These are phyloP conservation scores for Aristolochia fimbriata DNA, from an alignment of 164 flowering plant genomes.

Conservation along the genomic window DNA sequence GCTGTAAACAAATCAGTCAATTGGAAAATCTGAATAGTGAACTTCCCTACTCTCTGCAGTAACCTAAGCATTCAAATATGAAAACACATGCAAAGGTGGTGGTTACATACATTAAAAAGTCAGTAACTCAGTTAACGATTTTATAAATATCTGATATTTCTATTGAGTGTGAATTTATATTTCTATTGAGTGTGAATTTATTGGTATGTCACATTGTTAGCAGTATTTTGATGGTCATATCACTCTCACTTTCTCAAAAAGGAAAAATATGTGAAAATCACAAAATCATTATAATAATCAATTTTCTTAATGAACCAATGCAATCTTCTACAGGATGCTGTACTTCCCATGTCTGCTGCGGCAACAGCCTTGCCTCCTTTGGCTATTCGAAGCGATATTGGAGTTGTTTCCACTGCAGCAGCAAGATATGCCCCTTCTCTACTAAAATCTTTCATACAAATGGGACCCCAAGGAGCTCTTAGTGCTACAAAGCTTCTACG, in stretches of 20 bases:
- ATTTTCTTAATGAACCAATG: neutral
- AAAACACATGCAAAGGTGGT: neutral
- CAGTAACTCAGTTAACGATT: too few relatives aligned
- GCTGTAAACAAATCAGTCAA: too few relatives aligned
- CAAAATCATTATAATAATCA: too few relatives aligned
- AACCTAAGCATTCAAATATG: neutral
- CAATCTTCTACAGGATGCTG: conserved; percentile 53
- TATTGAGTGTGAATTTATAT: too few relatives aligned
- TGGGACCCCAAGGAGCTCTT: conserved; percentile 93
- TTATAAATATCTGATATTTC: too few relatives aligned
- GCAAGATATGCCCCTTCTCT: conserved; percentile 88
- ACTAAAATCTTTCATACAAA: conserved; percentile 64
- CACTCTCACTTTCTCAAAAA: conserved; percentile 2
- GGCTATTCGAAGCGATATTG: conserved; percentile 82
- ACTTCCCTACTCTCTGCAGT: neutral
- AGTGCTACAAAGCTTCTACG: conserved; percentile 90
- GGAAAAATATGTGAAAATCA: too few relatives aligned
- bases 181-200: too few relatives aligned
- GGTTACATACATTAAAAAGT: neutral
- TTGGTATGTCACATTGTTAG: too few relatives aligned
- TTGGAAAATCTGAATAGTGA: too few relatives aligned
- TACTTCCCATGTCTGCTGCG: conserved; percentile 83
- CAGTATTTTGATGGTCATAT: neutral
- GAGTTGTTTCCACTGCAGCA: conserved; percentile 83
- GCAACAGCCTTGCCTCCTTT: conserved; percentile 97